Percentiles rank a stretch among this genome's conserved stretches.
These are phyloP conservation scores for Laburnicola sp. DNA, from an alignment of 2,329 filamentous ascomycete genomes.

Conservation along the genomic window DNA sequence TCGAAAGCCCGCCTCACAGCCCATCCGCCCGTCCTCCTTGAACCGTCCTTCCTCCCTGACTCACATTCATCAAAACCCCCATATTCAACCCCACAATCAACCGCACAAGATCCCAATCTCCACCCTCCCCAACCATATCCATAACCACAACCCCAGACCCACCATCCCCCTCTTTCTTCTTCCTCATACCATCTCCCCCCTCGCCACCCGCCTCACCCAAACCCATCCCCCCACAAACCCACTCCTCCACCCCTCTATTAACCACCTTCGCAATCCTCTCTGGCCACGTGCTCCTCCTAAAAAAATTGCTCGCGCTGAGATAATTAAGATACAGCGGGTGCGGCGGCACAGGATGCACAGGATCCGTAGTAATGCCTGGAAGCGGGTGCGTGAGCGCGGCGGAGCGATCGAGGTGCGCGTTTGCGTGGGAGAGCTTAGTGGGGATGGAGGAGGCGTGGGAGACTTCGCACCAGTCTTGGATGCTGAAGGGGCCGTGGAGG, in stretches of 20 bases:
- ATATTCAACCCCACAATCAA: slow-evolving; percentile 92
- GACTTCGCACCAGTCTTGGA: slow-evolving; percentile 96
- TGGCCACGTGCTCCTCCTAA: slow-evolving; percentile 89
- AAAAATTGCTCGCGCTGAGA: slow-evolving; percentile 89
- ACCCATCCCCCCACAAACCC: slow-evolving; percentile 59
- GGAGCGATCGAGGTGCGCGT: slow-evolving; percentile 75
- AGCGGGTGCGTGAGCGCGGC: slow-evolving; percentile 42
- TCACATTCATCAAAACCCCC: slow-evolving; percentile 47
- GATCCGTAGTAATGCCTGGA: slow-evolving; percentile 47
- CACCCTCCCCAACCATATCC: slow-evolving; percentile 86
- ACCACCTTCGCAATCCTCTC: slow-evolving; percentile 85
- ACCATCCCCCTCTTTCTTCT: slow-evolving; percentile 63
- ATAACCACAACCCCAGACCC: slow-evolving; percentile 86
- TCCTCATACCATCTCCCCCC: slow-evolving; percentile 31
- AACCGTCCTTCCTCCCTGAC: no score
- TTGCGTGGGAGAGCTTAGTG: slow-evolving; percentile 75
- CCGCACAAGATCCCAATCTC: slow-evolving; percentile 87
- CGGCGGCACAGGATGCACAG: slow-evolving; percentile 47
- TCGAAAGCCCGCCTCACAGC: no score
- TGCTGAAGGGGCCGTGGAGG: slow-evolving; percentile 71
- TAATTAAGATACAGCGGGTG: slow-evolving; percentile 87
- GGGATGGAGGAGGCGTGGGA: slow-evolving; percentile 73
- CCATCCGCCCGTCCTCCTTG: no score
- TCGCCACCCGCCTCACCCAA: no score
- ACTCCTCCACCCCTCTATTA: slow-evolving; percentile 72